Conservation (phyloP, 768 basidiomycete species). For the Dictyophora rubrovolvata region DNA sequence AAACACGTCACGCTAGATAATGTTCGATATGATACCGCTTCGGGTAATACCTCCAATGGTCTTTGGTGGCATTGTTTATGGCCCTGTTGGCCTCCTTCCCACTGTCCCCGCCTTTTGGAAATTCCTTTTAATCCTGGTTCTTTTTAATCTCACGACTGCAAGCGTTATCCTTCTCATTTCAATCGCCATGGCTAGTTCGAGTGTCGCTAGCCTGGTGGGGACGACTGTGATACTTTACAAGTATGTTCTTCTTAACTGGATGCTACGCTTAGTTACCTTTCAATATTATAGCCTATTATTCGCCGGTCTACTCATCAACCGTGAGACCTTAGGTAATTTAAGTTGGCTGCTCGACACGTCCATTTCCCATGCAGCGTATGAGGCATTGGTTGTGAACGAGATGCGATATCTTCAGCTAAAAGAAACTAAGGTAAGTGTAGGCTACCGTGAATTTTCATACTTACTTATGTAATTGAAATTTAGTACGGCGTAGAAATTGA, state of each 20-base stretch:
- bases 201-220: slow-evolving; percentile 88
- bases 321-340: slow-evolving; percentile 67
- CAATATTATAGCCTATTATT: slow-evolving; percentile 60
- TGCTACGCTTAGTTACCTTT: not conserved
- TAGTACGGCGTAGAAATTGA: slow-evolving; percentile 96
- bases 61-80: slow-evolving; percentile 92
- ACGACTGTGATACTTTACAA: slow-evolving; percentile 98
- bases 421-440: slow-evolving; percentile 66
- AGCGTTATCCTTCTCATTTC: slow-evolving; percentile 86
- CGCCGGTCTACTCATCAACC: slow-evolving; percentile 91
- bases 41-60: slow-evolving; percentile 91
- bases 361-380: slow-evolving; percentile 98
- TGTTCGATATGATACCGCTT: slow-evolving; percentile 93
- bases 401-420: slow-evolving; percentile 87
- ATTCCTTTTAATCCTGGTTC: slow-evolving; percentile 88
- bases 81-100: slow-evolving; percentile 89
- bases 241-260: slow-evolving; percentile 36
- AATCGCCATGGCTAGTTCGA: slow-evolving; percentile 76
- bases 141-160: slow-evolving; percentile 95
- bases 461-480: slow-evolving; percentile 7
- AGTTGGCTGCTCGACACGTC: slow-evolving; percentile 86
- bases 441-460: not conserved
- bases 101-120: slow-evolving; percentile 92
- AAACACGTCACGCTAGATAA: slow-evolving; percentile 38
- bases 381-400: slow-evolving; percentile 97